Evolutionary conservation across 2,329 filamentous ascomycete species (phyloP).

Genomic region (Diplodia scrobiculata): DNA sequence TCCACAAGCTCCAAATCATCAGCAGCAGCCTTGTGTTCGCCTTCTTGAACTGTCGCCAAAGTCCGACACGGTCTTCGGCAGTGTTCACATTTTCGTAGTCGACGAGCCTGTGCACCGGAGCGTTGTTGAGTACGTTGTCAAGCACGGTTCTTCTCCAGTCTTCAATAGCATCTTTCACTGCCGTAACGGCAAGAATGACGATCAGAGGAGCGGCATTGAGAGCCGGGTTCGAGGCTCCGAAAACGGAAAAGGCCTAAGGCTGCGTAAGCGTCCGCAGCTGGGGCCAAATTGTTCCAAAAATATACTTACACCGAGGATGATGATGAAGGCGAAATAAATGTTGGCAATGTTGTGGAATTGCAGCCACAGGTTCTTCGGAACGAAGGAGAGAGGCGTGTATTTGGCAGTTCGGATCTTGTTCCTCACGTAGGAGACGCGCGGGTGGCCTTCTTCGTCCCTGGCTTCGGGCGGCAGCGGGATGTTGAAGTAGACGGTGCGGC

Average conservation of each 20-base stretch:
- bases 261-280: slow-evolving; percentile 31
- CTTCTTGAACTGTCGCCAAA: slow-evolving; percentile 91
- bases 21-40: slow-evolving; percentile 67
- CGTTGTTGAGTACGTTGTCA: slow-evolving; percentile 94
- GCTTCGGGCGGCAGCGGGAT: slow-evolving; percentile 72
- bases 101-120: slow-evolving; percentile 83
- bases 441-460: slow-evolving; percentile 78
- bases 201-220: slow-evolving; percentile 90
- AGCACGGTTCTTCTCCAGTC: slow-evolving; percentile 90
- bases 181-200: slow-evolving; percentile 83
- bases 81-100: slow-evolving; percentile 95
- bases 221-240: slow-evolving; percentile 86
- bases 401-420: slow-evolving; percentile 99
- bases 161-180: slow-evolving; percentile 92
- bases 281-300: background rate
- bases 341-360: slow-evolving; percentile 99
- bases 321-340: slow-evolving; percentile 95
- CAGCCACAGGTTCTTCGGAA: slow-evolving; percentile 95
- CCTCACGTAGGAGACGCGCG: slow-evolving; percentile 69
- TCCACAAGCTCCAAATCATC: slow-evolving; percentile 56
- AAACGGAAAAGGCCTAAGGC: slow-evolving; percentile 87
- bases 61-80: slow-evolving; percentile 77
- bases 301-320: slow-evolving; percentile 83
- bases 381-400: slow-evolving; percentile 91
- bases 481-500: slow-evolving; percentile 79